Conservation (phyloP, 2,329 filamentous ascomycete genomes). For the Periconia digitata region DNA sequence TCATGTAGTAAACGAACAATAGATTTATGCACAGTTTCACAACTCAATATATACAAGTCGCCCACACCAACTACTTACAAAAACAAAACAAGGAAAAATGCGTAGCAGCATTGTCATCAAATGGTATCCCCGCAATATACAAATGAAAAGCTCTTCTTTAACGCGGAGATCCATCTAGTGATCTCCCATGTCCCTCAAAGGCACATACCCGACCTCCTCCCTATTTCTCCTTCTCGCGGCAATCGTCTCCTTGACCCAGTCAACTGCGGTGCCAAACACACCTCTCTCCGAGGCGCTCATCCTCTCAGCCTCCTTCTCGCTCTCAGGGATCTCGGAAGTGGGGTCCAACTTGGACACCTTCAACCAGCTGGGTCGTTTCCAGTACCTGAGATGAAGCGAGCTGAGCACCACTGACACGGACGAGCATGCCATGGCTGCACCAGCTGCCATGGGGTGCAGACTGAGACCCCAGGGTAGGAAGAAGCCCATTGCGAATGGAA, state of each 20-base stretch:
- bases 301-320: conserved; percentile 30
- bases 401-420: conserved; percentile 88
- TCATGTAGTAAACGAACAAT: neutral
- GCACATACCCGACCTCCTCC: conserved; percentile 49
- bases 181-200: conserved; percentile 46
- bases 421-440: conserved; percentile 88
- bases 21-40: neutral
- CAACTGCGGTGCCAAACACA: conserved; percentile 21
- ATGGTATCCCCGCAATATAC: neutral
- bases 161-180: conserved; percentile 12
- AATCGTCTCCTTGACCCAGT: conserved; percentile 34
- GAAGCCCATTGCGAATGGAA: conserved; percentile 96
- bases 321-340: conserved; percentile 28
- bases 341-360: conserved; percentile 65
- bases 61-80: neutral
- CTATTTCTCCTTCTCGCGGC: conserved; percentile 40
- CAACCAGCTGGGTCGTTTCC: conserved; percentile 86
- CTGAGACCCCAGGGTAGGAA: conserved; percentile 87
- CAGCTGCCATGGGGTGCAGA: conserved; percentile 91
- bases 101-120: conserved; percentile 1
- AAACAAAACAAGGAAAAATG: neutral
- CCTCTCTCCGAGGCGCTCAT: conserved; percentile 18
- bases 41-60: conserved; percentile 1
- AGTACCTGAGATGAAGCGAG: conserved; percentile 81
- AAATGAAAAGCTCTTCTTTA: neutral